phyloP scores from a whole-genome alignment of 108 stramenopile genomes.

The Discostella pseudostelligera region DNA sequence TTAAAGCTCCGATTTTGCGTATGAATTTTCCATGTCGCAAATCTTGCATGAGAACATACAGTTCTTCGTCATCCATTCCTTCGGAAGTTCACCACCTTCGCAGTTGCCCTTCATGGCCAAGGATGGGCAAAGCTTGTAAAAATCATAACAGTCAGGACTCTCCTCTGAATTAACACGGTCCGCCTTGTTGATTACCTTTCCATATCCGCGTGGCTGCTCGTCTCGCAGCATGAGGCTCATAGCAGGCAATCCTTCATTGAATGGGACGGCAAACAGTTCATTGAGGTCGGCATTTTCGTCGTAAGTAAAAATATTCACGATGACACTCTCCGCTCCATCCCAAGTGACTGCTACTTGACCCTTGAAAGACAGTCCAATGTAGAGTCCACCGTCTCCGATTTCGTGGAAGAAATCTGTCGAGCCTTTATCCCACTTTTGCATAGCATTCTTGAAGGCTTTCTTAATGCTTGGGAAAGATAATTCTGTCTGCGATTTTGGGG shows the following conservation, averaged over 20 bases:
- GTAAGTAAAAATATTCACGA: slow-evolving; percentile 62
- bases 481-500: slow-evolving; percentile 10
- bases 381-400: slow-evolving; percentile 63
- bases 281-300: slow-evolving; percentile 38
- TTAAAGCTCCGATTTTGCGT: slow-evolving; percentile 28
- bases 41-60: slow-evolving; percentile 40
- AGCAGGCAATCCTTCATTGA: slow-evolving; percentile 18
- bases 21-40: slow-evolving; percentile 25
- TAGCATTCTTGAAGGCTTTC: slow-evolving; percentile 25
- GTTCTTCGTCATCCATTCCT: slow-evolving; percentile 32
- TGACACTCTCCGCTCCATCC: slow-evolving; percentile 61
- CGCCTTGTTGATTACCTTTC: slow-evolving; percentile 46
- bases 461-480: slow-evolving; percentile 21
- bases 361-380: slow-evolving; percentile 29
- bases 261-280: slow-evolving; percentile 15
- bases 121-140: slow-evolving; percentile 33
- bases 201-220: slow-evolving; percentile 64
- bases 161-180: slow-evolving; percentile 40
- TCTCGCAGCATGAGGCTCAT: slow-evolving; percentile 47
- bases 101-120: slow-evolving; percentile 24
- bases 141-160: slow-evolving; percentile 43
- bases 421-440: slow-evolving; percentile 13
- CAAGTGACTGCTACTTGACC: slow-evolving; percentile 51
- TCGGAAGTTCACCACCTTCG: slow-evolving; percentile 10
- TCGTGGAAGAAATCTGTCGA: slow-evolving; percentile 22